phyloP scores from a whole-genome alignment of 108 stramenopile genomes.

The Fragilaria radians region DNA sequence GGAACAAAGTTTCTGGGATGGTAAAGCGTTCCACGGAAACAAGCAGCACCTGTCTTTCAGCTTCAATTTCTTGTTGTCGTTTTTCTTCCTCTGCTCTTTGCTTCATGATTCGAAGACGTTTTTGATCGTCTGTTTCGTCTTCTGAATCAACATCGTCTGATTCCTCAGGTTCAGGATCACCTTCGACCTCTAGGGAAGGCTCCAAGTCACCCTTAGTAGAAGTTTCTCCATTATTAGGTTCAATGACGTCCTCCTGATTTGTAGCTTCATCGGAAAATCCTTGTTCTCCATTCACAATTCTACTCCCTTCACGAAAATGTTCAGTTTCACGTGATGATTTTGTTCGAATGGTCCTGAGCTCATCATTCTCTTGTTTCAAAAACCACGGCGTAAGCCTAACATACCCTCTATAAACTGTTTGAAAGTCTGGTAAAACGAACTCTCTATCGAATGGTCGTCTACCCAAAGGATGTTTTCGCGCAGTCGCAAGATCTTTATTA shows the following conservation, averaged over 20 bases:
- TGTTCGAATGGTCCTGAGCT: too few species aligned
- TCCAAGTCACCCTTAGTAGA: too few species aligned
- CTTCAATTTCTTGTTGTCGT: conserved; percentile 40
- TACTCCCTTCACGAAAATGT: too few species aligned
- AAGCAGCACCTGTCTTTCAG: conserved; percentile 65
- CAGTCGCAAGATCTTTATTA: conserved; percentile 56
- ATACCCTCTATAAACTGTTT: conserved; percentile 57
- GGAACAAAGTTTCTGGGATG: conserved; percentile 90
- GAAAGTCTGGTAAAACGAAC: conserved; percentile 87
- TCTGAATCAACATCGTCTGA: conserved; percentile 53
- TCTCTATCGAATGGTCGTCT: conserved; percentile 72
- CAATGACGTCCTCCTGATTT: too few species aligned
- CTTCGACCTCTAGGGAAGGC: too few species aligned
- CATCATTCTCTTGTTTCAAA: conserved; percentile 19
- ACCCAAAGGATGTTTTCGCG: conserved; percentile 38
- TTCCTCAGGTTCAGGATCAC: too few species aligned
- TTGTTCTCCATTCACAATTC: too few species aligned
- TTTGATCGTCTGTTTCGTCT: conserved; percentile 64
- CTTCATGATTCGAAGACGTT: conserved; percentile 42
- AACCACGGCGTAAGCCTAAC: conserved; percentile 49
- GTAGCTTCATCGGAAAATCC: conserved; percentile 15
- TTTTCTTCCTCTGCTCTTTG: conserved; percentile 62
- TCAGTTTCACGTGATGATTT: too few species aligned
- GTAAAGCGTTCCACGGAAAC: conserved; percentile 88
- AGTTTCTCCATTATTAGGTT: too few species aligned